Conservation (phyloP, 176 grass and related monocot species). For the Sorghum bicolor region Sorghum_bicolor_NCBIv3 NC_012871.2:17332001-17332500, state of each 20-base stretch:
- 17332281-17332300: background rate
- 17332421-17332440: background rate
- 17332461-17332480: background rate
- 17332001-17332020: background rate
- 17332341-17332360: background rate
- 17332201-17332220: background rate
- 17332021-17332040: background rate
- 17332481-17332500: background rate
- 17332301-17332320: background rate
- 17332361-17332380: slow-evolving; percentile 14
- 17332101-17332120: no score
- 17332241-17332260: background rate
- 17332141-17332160: no score
- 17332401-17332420: background rate
- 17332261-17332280: background rate
- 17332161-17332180: no score
- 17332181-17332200: background rate
- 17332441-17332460: background rate
- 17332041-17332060: background rate
- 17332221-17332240: background rate
- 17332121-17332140: no score
- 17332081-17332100: no score
- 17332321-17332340: slow-evolving; percentile 1
- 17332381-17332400: background rate
- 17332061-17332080: no score